A percentile compares a stretch with the other conserved stretches of the same genome.
phyloP scores from a whole-genome alignment of 148 eudicot species.

The Fallopia convolvulus region DNA sequence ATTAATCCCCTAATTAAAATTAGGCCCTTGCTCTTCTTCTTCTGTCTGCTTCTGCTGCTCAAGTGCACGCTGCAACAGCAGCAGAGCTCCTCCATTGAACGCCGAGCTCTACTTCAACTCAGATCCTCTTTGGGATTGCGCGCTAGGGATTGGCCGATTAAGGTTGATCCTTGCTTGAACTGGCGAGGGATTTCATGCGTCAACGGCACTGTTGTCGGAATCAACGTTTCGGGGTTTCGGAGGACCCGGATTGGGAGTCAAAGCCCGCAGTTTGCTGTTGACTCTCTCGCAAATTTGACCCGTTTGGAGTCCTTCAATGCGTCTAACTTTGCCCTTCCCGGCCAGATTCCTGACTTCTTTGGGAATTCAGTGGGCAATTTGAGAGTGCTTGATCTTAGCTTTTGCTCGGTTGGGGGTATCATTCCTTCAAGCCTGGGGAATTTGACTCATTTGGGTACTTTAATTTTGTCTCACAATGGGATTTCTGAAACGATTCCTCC shows the following conservation, averaged over 20 bases:
- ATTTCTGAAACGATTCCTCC: conserved; percentile 56
- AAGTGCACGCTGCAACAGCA: conserved; percentile 32
- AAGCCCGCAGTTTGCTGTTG: conserved; percentile 76
- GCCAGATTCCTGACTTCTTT: conserved; percentile 69
- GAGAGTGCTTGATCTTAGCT: conserved; percentile 59
- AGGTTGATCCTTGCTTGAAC: conserved; percentile 51
- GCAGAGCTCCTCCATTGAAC: conserved; percentile 19
- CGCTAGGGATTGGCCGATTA: conserved; percentile 78
- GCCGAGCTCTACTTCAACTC: conserved; percentile 53
- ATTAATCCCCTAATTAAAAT: conserved; percentile 2
- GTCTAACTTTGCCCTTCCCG: conserved; percentile 60
- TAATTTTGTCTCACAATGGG: conserved; percentile 47
- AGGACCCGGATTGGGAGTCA: conserved; percentile 59
- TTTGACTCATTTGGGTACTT: conserved; percentile 35
- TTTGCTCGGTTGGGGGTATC: conserved; percentile 48
- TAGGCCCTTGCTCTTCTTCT: neutral
- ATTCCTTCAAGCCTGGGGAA: conserved; percentile 65
- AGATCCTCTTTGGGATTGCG: conserved; percentile 81
- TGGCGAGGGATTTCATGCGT: conserved; percentile 75
- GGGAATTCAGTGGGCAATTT: conserved; percentile 41
- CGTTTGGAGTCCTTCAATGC: conserved; percentile 64
- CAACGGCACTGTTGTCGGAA: conserved; percentile 63
- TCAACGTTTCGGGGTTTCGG: conserved; percentile 83
- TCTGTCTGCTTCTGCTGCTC: conserved; percentile 23
- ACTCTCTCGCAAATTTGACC: conserved; percentile 61